A percentile compares a stretch with the other conserved stretches of the same genome.
Evolutionary conservation across 306 rosid genomes (phyloP).

Genomic region (Parietaria judaica): DNA sequence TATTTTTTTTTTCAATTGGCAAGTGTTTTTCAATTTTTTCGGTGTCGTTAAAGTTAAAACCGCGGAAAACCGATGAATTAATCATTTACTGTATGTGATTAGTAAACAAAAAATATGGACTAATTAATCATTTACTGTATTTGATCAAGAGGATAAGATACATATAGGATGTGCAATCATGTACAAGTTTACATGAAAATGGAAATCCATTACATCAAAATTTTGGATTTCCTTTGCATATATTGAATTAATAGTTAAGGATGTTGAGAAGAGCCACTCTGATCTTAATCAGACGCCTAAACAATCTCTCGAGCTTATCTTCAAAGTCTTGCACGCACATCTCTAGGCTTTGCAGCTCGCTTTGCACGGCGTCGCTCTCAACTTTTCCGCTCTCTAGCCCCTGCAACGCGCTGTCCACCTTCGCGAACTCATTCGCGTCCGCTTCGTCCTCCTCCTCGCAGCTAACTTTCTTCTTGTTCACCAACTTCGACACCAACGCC

Average conservation of each 20-base stretch:
- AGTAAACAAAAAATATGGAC: neutral
- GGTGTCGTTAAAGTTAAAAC: no score
- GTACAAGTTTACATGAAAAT: constrained; percentile 15
- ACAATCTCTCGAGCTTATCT: constrained; percentile 28
- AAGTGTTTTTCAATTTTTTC: no score
- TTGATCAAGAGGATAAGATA: neutral
- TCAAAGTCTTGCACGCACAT: constrained; percentile 34
- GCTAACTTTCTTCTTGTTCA: constrained; percentile 25
- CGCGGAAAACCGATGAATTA: neutral
- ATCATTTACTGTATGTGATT: neutral
- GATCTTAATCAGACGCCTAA: constrained; percentile 33
- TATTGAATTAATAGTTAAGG: constrained; percentile 23
- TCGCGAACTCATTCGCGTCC: constrained; percentile 28
- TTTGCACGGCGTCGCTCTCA: constrained; percentile 19
- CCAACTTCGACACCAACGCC: constrained; percentile 33
- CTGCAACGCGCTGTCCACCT: constrained; percentile 25
- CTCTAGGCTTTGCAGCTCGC: constrained; percentile 30
- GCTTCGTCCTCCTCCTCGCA: constrained; percentile 18
- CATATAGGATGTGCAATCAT: constrained; percentile 12
- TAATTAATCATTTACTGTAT: neutral
- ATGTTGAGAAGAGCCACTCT: constrained; percentile 46
- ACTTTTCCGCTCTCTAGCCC: constrained; percentile 20
- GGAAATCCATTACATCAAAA: constrained; percentile 17
- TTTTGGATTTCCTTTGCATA: constrained; percentile 5
- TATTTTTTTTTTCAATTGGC: no score